These are phyloP conservation scores for Dendrobium nobile DNA, from an alignment of 106 monocot genomes.

Conservation along the genomic window DNA sequence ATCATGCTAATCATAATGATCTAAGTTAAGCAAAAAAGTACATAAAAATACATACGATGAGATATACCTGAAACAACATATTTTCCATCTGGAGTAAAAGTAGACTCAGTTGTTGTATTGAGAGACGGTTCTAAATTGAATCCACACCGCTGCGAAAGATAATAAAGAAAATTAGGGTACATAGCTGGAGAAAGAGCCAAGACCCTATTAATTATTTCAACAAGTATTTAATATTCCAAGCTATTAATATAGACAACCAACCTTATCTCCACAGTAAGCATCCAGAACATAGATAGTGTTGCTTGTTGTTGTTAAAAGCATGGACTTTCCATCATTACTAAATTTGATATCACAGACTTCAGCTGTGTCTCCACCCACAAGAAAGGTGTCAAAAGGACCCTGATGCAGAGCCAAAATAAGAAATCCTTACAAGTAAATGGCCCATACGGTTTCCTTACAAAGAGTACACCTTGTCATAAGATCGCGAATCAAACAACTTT, in stretches of 20 bases:
- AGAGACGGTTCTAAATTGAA: conserved; percentile 87
- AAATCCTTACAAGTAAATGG: neutral
- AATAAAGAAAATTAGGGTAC: neutral
- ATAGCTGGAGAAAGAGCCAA: neutral
- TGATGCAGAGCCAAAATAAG: conserved; percentile 15
- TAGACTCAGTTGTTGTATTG: conserved; percentile 66
- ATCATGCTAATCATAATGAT: neutral
- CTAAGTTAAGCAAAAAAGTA: neutral
- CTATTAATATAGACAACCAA: conserved; percentile 15
- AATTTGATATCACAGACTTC: conserved; percentile 99
- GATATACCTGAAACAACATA: conserved; percentile 80
- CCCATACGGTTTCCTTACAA: neutral
- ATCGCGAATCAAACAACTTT: conserved; percentile 95
- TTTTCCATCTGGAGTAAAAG: conserved; percentile 95
- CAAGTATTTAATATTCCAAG: neutral
- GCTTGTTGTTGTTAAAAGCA: conserved; percentile 94
- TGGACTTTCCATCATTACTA: conserved; percentile 97
- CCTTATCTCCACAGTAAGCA: conserved; percentile 97
- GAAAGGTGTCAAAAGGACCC: conserved; percentile 98
- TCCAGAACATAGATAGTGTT: conserved; percentile 93
- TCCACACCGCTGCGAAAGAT: conserved; percentile 59
- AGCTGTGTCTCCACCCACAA: conserved; percentile 99
- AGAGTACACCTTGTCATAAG: conserved; percentile 78
- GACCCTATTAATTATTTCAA: neutral
- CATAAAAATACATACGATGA: neutral